Evolutionary conservation across 2,329 filamentous ascomycete species (phyloP).

Genomic region (Verticillium nonalfalfae): DNA sequence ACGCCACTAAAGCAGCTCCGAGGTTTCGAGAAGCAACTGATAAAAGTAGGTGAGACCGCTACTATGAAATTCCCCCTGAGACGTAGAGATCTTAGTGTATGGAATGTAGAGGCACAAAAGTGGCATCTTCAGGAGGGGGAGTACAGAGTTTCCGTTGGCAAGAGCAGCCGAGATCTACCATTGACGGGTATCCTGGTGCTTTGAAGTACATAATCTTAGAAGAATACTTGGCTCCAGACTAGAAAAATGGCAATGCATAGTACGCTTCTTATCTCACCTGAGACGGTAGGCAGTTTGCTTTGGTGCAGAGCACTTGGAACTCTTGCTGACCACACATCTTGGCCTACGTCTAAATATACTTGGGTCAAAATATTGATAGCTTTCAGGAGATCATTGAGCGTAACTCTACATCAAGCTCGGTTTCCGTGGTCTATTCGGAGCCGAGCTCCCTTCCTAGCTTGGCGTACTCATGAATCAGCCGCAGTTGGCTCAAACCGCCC

Average conservation of each 20-base stretch:
- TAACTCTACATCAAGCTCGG: too few relatives aligned
- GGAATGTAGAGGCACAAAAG: conserved; percentile 55
- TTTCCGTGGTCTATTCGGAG: too few relatives aligned
- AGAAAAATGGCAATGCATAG: background rate
- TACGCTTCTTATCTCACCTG: too few relatives aligned
- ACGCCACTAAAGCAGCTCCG: conserved; percentile 51
- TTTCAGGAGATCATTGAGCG: too few relatives aligned
- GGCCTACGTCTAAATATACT: too few relatives aligned
- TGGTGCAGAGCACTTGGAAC: too few relatives aligned
- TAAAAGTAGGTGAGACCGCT: conserved; percentile 9
- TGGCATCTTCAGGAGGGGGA: conserved; percentile 46
- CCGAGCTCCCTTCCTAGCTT: too few relatives aligned
- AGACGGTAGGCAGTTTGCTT: too few relatives aligned
- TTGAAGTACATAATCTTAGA: conserved; percentile 5
- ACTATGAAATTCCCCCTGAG: conserved; percentile 47
- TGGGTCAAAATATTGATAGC: too few relatives aligned
- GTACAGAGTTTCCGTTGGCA: conserved; percentile 38
- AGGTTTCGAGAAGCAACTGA: conserved; percentile 39
- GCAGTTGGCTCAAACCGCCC: too few relatives aligned
- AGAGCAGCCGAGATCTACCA: conserved; percentile 38
- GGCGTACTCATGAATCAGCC: too few relatives aligned
- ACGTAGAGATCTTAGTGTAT: conserved; percentile 60
- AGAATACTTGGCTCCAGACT: background rate
- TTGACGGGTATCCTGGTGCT: conserved; percentile 31
- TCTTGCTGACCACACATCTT: too few relatives aligned